These are phyloP conservation scores for Adenanthera pavonina DNA, from an alignment of 306 rosid species.

Conservation along the genomic window DNA sequence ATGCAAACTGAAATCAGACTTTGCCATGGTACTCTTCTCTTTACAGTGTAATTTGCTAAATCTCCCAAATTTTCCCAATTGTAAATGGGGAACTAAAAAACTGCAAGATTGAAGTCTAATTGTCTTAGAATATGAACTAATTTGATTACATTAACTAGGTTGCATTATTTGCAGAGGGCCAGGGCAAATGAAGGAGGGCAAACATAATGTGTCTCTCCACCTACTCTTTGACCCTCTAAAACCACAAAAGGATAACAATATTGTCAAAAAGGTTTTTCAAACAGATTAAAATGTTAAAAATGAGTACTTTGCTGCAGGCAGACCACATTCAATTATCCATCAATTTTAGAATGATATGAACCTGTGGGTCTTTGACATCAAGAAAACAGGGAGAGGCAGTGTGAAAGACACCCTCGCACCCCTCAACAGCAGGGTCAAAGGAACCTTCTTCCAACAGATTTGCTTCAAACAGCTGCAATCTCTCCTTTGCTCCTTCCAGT, in stretches of 20 bases:
- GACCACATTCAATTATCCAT: background rate
- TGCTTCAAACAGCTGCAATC: background rate
- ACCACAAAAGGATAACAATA: background rate
- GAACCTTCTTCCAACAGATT: conserved; percentile 5
- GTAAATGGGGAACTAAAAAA: background rate
- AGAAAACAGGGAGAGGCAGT: background rate
- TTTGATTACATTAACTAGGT: background rate
- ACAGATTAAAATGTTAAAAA: background rate
- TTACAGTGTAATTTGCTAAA: background rate
- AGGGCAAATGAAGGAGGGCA: background rate
- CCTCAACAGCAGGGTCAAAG: conserved; percentile 7
- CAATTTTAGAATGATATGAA: background rate
- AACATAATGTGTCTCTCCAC: too few relatives aligned
- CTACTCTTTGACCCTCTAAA: too few relatives aligned
- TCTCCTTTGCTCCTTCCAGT: background rate
- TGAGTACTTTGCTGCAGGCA: background rate
- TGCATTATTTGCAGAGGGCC: background rate
- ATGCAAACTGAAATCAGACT: too few relatives aligned
- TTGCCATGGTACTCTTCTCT: background rate
- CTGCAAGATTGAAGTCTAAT: background rate
- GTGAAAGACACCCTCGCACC: conserved; percentile 19
- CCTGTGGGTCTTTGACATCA: background rate
- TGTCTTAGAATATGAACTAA: background rate
- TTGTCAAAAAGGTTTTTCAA: background rate
- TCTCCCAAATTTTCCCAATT: background rate